Conservation (phyloP, 345 rosid species). For the Punica granatum region DNA sequence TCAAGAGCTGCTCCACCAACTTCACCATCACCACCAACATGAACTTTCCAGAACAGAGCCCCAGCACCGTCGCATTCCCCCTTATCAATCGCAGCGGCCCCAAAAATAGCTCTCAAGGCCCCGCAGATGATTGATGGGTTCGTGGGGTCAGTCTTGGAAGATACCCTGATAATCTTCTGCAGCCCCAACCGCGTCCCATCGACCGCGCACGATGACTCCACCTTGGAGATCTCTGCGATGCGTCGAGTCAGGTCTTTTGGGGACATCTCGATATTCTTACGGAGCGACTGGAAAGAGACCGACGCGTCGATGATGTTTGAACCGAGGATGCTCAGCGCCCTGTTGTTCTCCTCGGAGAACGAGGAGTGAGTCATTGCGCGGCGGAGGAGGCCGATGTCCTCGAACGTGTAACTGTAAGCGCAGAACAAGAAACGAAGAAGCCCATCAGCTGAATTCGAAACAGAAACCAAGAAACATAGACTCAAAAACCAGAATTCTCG, state of each 20-base stretch:
- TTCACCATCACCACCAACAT: slow-evolving; percentile 21
- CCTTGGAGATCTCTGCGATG: slow-evolving; percentile 33
- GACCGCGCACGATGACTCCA: slow-evolving; percentile 44
- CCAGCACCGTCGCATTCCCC: slow-evolving; percentile 40
- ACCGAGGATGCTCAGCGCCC: slow-evolving; percentile 56
- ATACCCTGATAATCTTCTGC: slow-evolving; percentile 51
- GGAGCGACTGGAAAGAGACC: slow-evolving; percentile 27
- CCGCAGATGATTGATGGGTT: slow-evolving; percentile 35
- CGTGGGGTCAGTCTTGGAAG: slow-evolving; percentile 43
- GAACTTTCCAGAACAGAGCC: slow-evolving; percentile 42
- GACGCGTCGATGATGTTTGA: slow-evolving; percentile 39
- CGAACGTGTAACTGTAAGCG: slow-evolving; percentile 39
- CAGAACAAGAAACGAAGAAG: neutral
- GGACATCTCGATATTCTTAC: slow-evolving; percentile 42
- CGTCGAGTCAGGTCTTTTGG: slow-evolving; percentile 32
- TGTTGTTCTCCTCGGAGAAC: slow-evolving; percentile 60
- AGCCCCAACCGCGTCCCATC: slow-evolving; percentile 51
- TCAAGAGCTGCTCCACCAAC: slow-evolving; percentile 23
- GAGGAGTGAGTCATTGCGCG: slow-evolving; percentile 72
- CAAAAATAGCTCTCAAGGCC: slow-evolving; percentile 62
- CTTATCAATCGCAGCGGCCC: slow-evolving; percentile 58
- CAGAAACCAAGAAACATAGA: neutral
- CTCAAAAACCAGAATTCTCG: neutral
- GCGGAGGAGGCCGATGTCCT: slow-evolving; percentile 37
- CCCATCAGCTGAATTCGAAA: neutral